Base-by-base conservation (phyloP, 169 alveolate genomes). In the Cyclospora cayetanensis region DNA sequence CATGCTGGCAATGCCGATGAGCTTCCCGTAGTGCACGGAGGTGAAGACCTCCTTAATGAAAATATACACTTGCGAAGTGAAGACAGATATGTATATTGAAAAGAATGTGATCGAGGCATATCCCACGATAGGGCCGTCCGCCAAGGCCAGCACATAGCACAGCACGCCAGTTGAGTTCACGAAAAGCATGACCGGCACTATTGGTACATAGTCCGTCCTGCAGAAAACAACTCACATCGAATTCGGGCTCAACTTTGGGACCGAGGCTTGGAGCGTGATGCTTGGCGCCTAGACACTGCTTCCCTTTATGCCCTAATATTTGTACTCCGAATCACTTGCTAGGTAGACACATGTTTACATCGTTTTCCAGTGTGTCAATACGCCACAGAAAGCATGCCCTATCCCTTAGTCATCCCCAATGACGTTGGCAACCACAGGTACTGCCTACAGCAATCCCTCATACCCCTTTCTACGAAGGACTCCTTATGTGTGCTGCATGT, bases 11-110 rank as follows among this genome's bases (percentile, higher is more conserved):
- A 93, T 72, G 29, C 96, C 96, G 22, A 92, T 50, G 20, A 94
- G 74, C 83, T 94, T 94, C 31, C 96, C 96, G 82, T 92, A 94
- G 91, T 92, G 93, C 27, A 50, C 12, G 20, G 94, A 88, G 15
- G 63, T 50, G 12, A 50, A 50, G 22, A 50, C 27, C 22, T n/a
- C 27, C 22, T 50, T 50, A 50, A n/a, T 50, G 22, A 18, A 50
- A 50, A 50, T 50, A 50, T 50, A 50, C 63, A 2, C 63, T 18
- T 50, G 63, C 63, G 22, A 50, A 0, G 2, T 1, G 22, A 50
- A 50, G 12, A 50, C 22, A 18, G 63, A 50, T 18, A 2, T 50
- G 22, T n/a, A 50, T 18, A 50, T 50, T 18, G 63, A 50, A 50
- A 50, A 50, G 63, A 50, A n/a, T n/a, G n/a, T 50, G 63, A 50